A percentile compares a stretch with the other conserved stretches of the same genome.
Conservation (phyloP, 1,284 basidiomycete species). For the Meripilus lineatus region DNA sequence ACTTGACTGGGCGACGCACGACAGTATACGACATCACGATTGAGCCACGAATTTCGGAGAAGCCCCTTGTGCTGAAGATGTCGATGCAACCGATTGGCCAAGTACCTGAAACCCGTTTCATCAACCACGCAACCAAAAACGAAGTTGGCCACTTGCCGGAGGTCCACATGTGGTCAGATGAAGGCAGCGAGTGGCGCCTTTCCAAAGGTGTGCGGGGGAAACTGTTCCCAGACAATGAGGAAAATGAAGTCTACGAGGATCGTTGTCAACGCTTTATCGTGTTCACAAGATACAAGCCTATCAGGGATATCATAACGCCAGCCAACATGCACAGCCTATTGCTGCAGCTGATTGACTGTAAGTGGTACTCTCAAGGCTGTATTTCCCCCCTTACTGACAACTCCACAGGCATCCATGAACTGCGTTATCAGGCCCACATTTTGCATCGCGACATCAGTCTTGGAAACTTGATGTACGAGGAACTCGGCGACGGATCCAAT, state of each 20-base stretch:
- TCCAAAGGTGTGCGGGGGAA: conserved; percentile 1
- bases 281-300: conserved; percentile 4
- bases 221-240: not conserved
- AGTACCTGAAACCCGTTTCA: not conserved
- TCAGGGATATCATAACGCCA: conserved; percentile 4
- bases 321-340: conserved; percentile 8
- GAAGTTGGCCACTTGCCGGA: conserved; percentile 3
- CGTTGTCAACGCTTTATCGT: conserved; percentile 6
- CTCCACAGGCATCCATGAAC: conserved; percentile 7
- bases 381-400: not conserved
- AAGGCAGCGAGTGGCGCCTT: not conserved
- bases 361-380: conserved; percentile 2
- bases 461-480: conserved; percentile 11
- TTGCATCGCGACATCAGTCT: conserved; percentile 12
- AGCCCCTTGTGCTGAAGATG: conserved; percentile 3
- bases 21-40: conserved; percentile 4
- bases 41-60: not conserved
- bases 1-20: not conserved
- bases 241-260: conserved; percentile 4
- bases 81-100: not conserved
- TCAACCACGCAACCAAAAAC: not conserved
- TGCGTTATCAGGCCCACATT: conserved; percentile 9
- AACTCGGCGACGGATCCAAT: not conserved
- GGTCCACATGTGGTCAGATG: conserved; percentile 1
- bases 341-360: conserved; percentile 11